Conservation (phyloP, 805 yeast species). For the Torulaspora gathmanii region DNA sequence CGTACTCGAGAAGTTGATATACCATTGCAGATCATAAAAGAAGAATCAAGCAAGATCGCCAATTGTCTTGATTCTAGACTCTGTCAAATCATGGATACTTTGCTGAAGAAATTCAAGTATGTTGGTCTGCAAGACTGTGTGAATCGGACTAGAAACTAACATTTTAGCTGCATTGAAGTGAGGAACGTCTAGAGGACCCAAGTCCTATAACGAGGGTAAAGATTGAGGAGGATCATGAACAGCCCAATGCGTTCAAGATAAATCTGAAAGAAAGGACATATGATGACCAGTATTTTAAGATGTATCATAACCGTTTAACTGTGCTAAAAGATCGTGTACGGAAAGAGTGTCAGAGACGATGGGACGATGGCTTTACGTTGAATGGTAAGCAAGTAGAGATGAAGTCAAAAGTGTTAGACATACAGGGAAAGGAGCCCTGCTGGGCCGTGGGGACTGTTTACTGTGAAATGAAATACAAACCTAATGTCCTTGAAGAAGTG, state of each 20-base stretch:
- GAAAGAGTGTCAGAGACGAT: conserved; percentile 45
- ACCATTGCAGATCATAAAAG: neutral
- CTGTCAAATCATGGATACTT: conserved; percentile 13
- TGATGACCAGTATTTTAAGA: conserved; percentile 52
- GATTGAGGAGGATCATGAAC: conserved; percentile 15
- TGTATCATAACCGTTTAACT: conserved; percentile 52
- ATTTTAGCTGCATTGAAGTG: conserved; percentile 3
- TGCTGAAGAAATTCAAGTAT: conserved; percentile 18
- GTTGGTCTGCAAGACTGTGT: neutral
- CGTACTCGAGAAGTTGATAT: neutral
- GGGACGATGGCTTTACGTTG: conserved; percentile 49
- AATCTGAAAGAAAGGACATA: conserved; percentile 41
- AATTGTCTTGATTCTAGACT: neutral
- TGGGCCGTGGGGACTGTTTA: conserved; percentile 88
- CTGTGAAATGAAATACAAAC: conserved; percentile 77
- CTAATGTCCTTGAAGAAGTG: conserved; percentile 79
- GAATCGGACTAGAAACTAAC: conserved; percentile 4
- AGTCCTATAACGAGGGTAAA: conserved; percentile 14
- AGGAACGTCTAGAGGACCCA: conserved; percentile 14
- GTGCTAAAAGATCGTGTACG: conserved; percentile 45
- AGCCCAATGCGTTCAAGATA: conserved; percentile 24
- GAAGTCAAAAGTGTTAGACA: conserved; percentile 42
- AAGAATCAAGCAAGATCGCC: neutral
- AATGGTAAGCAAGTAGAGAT: conserved; percentile 37
- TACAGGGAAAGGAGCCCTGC: conserved; percentile 45